These are phyloP conservation scores for Pythium sp. DNA, from an alignment of 352 stramenopile genomes.

Conservation along the genomic window DNA sequence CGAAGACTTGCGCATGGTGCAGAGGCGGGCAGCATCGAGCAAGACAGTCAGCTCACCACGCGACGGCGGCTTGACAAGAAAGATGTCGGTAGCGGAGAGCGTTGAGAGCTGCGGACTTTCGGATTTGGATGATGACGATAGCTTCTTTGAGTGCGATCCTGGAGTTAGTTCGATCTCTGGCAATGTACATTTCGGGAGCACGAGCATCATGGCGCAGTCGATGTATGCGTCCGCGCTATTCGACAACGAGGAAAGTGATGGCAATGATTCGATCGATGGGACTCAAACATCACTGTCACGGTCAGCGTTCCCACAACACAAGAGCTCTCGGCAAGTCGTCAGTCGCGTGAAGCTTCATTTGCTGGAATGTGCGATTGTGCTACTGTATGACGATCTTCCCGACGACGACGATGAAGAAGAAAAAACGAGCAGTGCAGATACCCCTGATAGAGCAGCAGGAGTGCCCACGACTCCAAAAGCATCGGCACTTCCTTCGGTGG, in stretches of 20 bases:
- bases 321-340: conserved; percentile 39
- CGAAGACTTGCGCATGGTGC: conserved; percentile 46
- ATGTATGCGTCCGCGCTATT: conserved; percentile 82
- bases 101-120: conserved; percentile 80
- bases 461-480: conserved; percentile 24
- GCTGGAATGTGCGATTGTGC: conserved; percentile 62
- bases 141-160: conserved; percentile 84
- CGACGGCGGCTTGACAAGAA: conserved; percentile 26
- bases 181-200: conserved; percentile 29
- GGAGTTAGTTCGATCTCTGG: conserved; percentile 42
- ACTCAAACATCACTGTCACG: conserved; percentile 4
- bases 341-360: conserved; percentile 77
- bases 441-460: conserved; percentile 24
- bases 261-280: background rate
- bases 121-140: conserved; percentile 80
- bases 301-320: conserved; percentile 1
- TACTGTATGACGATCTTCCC: conserved; percentile 81
- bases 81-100: conserved; percentile 69
- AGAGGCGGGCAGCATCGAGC: conserved; percentile 12
- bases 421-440: conserved; percentile 19
- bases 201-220: conserved; percentile 67
- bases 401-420: conserved; percentile 44
- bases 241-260: conserved; percentile 35
- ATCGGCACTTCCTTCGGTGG: conserved; percentile 47
- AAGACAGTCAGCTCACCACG: conserved; percentile 9